Percentiles rank a stretch among this genome's conserved stretches.
Conservation (phyloP, 2,329 filamentous ascomycete species). For the Aureobasidium mangrovei region DNA sequence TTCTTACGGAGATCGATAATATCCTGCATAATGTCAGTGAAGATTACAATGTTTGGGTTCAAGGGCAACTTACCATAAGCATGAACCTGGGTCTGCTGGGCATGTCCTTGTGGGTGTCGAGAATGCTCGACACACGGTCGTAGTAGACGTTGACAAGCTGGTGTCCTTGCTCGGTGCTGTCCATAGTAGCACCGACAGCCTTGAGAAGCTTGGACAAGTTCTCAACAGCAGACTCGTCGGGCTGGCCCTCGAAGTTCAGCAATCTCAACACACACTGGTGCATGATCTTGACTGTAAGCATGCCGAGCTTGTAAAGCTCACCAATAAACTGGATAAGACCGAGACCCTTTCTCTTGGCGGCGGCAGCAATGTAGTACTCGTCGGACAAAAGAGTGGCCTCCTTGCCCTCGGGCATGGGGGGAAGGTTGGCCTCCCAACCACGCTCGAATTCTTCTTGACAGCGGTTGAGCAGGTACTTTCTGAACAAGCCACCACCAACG, state of each 20-base stretch:
- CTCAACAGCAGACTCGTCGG: slow-evolving; percentile 94
- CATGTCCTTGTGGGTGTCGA: slow-evolving; percentile 64
- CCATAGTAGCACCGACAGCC: slow-evolving; percentile 83
- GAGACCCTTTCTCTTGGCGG: slow-evolving; percentile 91
- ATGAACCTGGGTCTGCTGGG: slow-evolving; percentile 89
- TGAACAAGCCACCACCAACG: slow-evolving; percentile 86
- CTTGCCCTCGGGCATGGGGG: slow-evolving; percentile 64
- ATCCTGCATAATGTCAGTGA: slow-evolving; percentile 42
- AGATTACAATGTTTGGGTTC: neutral
- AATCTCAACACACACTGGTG: slow-evolving; percentile 97
- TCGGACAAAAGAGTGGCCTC: slow-evolving; percentile 84
- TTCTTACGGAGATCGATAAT: slow-evolving; percentile 71
- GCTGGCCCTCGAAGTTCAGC: slow-evolving; percentile 85
- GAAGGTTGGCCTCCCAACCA: slow-evolving; percentile 87
- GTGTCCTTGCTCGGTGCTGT: slow-evolving; percentile 70
- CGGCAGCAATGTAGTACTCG: slow-evolving; percentile 89
- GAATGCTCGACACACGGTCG: slow-evolving; percentile 71
- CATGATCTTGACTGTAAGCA: slow-evolving; percentile 99
- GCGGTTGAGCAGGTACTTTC: slow-evolving; percentile 95
- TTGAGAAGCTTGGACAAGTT: slow-evolving; percentile 86
- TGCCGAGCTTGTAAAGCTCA: slow-evolving; percentile 96
- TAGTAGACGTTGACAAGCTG: slow-evolving; percentile 93
- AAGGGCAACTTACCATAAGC: slow-evolving; percentile 55
- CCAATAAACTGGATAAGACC: slow-evolving; percentile 99
- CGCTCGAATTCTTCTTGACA: slow-evolving; percentile 99